phyloP scores from a whole-genome alignment of 2,329 filamentous ascomycete species.

The Pyricularia pennisetigena region DNA sequence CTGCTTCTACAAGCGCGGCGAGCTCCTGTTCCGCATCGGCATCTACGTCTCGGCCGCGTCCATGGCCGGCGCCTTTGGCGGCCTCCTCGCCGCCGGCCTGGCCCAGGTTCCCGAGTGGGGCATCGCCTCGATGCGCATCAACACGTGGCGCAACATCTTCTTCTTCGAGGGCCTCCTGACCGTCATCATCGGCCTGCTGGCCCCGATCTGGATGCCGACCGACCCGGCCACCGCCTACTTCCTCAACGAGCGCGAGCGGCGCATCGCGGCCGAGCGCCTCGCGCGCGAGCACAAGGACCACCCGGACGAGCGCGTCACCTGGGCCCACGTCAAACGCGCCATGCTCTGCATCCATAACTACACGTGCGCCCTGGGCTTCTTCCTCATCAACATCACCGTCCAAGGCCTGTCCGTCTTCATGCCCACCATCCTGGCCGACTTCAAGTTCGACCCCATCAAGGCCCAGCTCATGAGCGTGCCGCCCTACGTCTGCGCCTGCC shows the following conservation, averaged over 20 bases:
- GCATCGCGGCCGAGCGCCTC: conserved; percentile 44
- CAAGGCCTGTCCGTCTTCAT: conserved; percentile 41
- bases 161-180: conserved; percentile 53
- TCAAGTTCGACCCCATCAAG: conserved; percentile 26
- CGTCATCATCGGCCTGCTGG: conserved; percentile 31
- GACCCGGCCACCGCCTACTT: conserved; percentile 36
- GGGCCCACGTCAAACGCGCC: conserved; percentile 38
- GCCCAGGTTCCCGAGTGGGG: conserved; percentile 43
- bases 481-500: conserved; percentile 29
- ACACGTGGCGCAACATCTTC: conserved; percentile 50
- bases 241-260: conserved; percentile 40
- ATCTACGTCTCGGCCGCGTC: conserved; percentile 45
- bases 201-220: conserved; percentile 42
- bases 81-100: conserved; percentile 42
- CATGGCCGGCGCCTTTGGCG: conserved; percentile 48
- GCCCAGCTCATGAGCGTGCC: conserved; percentile 35
- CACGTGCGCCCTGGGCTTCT: conserved; percentile 47
- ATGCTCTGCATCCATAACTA: conserved; percentile 48
- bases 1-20: conserved; percentile 45
- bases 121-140: conserved; percentile 26
- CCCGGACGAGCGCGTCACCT: conserved; percentile 34
- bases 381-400: conserved; percentile 51
- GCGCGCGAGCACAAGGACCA: conserved; percentile 35
- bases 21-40: conserved; percentile 44
- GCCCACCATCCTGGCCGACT: conserved; percentile 33